Evolutionary conservation across 2,329 filamentous ascomycete species (phyloP), one percentile per base, ranked within the genome.

Genomic region (Pseudocercospora fijiensis): DNA sequence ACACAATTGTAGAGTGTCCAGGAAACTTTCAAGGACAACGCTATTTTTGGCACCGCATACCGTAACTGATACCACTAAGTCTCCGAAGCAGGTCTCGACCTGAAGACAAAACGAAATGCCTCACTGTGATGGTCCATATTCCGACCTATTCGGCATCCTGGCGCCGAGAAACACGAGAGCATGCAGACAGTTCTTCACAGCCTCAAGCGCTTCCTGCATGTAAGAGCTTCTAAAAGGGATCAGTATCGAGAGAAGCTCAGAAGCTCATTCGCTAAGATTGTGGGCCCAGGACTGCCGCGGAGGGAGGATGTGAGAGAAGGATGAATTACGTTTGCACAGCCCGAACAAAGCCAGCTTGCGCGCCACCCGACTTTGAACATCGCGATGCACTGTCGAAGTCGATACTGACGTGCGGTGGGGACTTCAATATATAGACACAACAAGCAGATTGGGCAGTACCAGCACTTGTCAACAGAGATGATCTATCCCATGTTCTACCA

Each of bases 341-440:
- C 49, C 49, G 49, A 53, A 53, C 26, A 53, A 53, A 53, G 49
- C 49, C 10, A 53, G 24, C 22, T 24, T 53, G 49, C 49, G 49
- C 49, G 24, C 16, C 16, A 18, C 13, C 49, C 49, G 26, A 27
- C 20, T 30, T 28, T 28, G 49, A n/a, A 53, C 22, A 53, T 30
- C 49, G 28, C 22, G 24, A 22, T 52, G 20, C 20, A 52, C 24
- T 22, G 6, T 27, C 9, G 20, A n/a, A 27, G 10, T 26, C 22
- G 28, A 27, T 26, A 24, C 24, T 53, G 7, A 18, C 22, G 24
- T 53, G 49, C 26, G 16, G 22, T n/a, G 20, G 24, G 28, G 22
- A 53, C 2, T 28, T 30, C 26, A 53, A 30, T 53, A 53, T 53
- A 53, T 53, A 53, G 45, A 49, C 20, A 49, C 8, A 24, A 8